Evolutionary conservation across 2,329 filamentous ascomycete genomes (phyloP), one percentile per base, ranked within the genome.

Genomic region (Chrysoporthe cubensis): DNA sequence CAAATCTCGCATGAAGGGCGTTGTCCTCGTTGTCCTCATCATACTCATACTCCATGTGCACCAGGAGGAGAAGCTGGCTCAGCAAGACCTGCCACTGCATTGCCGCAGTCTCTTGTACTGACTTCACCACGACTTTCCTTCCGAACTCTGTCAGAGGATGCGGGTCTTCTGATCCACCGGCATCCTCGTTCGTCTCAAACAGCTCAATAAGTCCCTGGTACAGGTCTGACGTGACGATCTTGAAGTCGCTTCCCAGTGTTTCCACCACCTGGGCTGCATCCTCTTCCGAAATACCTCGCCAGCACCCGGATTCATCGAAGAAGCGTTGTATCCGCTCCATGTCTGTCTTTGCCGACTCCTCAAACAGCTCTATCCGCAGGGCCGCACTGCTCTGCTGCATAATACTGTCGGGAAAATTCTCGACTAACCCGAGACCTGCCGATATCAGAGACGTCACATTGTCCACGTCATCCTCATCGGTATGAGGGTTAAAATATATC

Each of bases 11-110:
- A 71, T 87, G 85, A 44, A 89, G 82, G 2, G 87, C 87, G 18
- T 91, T 87, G 52, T 93, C 89, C 54, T 90, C 88, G 71, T 89
- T 87, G 67, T 69, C 69, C 16, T 70, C 66, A 18, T 94, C 91
- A 64, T 92, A 87, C 75, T 96, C 93, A 50, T 90, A 90, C 76
- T 96, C 91, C 84, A 98, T 91, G 77, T 97, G 94, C 11, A 96
- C 86, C 18, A 97, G 84, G 7, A 99, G 84, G 2, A 96, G 85
- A 2, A 98, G 82, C 67, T 98, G 87, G 74, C 95, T 93, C 70
- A 96, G 88, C 62, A 96, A 88, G 9, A 96, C 83, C 69, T 88
- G 88, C 80, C 89, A 90, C 69, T 91, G 90, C 43, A 92, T 80
- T 62, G 91, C 85, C 7, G 96, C 86, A 14, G 87, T 90, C 75